These are phyloP conservation scores for Lactifluus hygrophoroides DNA, from an alignment of 768 basidiomycete genomes.

Conservation along the genomic window DNA sequence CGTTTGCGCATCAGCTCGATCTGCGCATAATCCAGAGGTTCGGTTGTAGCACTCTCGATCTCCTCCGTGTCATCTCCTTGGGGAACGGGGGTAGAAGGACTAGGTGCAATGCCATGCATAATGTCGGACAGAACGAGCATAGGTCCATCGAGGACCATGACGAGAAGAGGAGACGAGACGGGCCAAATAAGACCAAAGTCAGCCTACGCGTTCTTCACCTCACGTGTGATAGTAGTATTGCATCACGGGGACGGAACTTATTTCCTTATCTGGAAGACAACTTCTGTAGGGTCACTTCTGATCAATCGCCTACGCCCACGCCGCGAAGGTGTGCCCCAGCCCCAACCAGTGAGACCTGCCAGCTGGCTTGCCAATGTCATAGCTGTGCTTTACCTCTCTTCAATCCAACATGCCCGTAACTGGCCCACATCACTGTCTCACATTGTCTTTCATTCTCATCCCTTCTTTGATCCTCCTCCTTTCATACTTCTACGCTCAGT, in stretches of 20 bases:
- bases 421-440: constrained; percentile 31
- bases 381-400: not conserved
- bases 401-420: constrained; percentile 22
- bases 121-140: constrained; percentile 48
- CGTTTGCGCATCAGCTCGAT: constrained; percentile 40
- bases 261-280: not conserved
- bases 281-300: not conserved
- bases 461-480: constrained; percentile 51
- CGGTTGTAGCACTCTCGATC: constrained; percentile 26
- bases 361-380: not conserved
- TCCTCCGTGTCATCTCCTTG: constrained; percentile 22
- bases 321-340: not conserved
- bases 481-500: constrained; percentile 54
- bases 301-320: not conserved
- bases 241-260: constrained; percentile 27
- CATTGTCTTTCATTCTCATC: constrained; percentile 48
- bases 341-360: not conserved
- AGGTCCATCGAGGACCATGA: constrained; percentile 31
- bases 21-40: constrained; percentile 39
- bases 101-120: constrained; percentile 44
- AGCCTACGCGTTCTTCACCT: constrained; percentile 20
- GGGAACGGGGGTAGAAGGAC: constrained; percentile 31
- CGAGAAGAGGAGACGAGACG: constrained; percentile 13
- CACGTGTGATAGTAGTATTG: constrained; percentile 25
- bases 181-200: constrained; percentile 27